Base-by-base conservation (phyloP, 257 asterid genomes). In the Solanum pinnatisectum region DNA sequence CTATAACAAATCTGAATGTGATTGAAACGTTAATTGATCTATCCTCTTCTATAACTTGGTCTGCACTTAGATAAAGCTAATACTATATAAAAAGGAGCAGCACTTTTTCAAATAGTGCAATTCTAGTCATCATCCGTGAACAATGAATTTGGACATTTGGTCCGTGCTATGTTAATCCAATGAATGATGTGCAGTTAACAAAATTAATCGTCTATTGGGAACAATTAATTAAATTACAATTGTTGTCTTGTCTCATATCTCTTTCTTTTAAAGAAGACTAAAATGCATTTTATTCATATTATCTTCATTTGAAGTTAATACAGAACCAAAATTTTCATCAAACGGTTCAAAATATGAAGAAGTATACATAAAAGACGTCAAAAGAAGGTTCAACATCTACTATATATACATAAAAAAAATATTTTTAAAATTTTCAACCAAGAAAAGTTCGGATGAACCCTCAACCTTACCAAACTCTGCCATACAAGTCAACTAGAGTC, bases 281-380 rank as follows among this genome's bases (percentile, higher is more conserved):
- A 20, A 37, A 10, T 12, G 83, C 83, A 37, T 37, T 37, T 22
- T 46, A 22, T 37, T 6, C 22, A 76, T 76, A 77, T 40, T 63
- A 6, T 40, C n/a, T 14, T 78, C 8, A 0, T 4, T 40, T 40
- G 37, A 13, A 46, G 2, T 46, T 1, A 0, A 46, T 0, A 6
- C 6, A 4, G 16, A 46, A 4, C 0, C 18, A 46, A 0, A 46
- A 42, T 42, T 10, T 42, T 42, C 46, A 42, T 10, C 46, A 42
- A 42, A 40, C 44, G 3, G 13, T 40, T 40, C 4, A 40, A 40
- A 40, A 40, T 39, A 39, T 8, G 11, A 39, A 39, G 4, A 11
- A 42, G 14, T 42, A 42, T 42, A 39, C 42, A 39, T 39, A 39
- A 39, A 39, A 39, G 42, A 8, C 3, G 1, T 39, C 11, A 39